Evolutionary conservation across 495 filamentous ascomycete genomes (phyloP), one percentile per base, ranked within the genome.

Genomic region (Aspergillus ellipticus): DNA sequence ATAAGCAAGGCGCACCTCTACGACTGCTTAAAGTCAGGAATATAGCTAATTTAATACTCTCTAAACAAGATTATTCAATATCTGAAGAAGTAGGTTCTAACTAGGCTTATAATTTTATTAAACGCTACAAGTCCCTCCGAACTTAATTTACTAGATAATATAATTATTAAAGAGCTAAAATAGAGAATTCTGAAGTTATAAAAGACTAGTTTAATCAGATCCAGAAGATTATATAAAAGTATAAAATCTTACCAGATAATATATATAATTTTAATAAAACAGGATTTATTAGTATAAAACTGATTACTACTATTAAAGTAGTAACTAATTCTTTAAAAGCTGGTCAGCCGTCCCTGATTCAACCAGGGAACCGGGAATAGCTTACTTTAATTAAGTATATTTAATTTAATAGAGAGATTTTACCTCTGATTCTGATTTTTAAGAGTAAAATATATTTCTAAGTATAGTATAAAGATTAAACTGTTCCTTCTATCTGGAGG

Each of bases 251-350:
- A 42, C n/a, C n/a, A 17, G 63, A 70, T 17, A 66, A 78, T 64
- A 67, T 72, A 26, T 75, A 74, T 53, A 79, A 77, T 57, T 76
- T 79, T 60, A 66, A 80, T 57, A 66, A 80, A 59, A 73, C 66
- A 50, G 63, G 69, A 43, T 67, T 75, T 64, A 22, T 63, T n/a
- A n/a, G n/a, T 47, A 76, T 79, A 42, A 67, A 67, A 21, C 41
- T 73, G 26, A 66, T 68, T 53, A 35, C 42, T 7, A 58, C 55
- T 26, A 43, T 28, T 29, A 64, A 64, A 55, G 66, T 72, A 56
- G 69, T 33, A 35, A 42, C 46, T 73, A 41, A 63, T 69, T 57
- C 29, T 35, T 3, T 56, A 53, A 33, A 49, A 35, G 22, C 62
- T 62, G 51, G 66, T 72, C 55, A 51, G 42, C 50, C 53, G 16